These are phyloP conservation scores for Sambucus nigra DNA, from an alignment of 129 eudicot species.

Conservation along the genomic window DNA sequence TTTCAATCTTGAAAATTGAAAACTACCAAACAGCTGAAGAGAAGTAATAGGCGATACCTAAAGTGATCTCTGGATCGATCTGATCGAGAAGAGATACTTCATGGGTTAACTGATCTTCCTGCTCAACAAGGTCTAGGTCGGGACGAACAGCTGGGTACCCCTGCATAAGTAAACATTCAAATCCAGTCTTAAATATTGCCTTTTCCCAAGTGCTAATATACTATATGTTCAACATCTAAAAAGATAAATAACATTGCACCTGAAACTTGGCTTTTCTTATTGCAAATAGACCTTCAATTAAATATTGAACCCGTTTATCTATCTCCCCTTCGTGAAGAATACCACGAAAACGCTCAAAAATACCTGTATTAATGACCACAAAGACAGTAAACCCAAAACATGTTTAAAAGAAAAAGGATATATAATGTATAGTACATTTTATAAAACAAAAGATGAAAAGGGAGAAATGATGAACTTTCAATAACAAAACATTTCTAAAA, in stretches of 20 bases:
- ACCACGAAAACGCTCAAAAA: conserved; percentile 96
- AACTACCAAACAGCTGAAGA: conserved; percentile 2
- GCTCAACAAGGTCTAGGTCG: conserved; percentile 88
- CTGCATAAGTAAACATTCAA: conserved; percentile 26
- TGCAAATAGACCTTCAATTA: conserved; percentile 94
- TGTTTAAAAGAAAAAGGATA: no score
- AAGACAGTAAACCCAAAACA: conserved; percentile 4
- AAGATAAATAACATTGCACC: conserved; percentile 27
- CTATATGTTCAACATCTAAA: background rate
- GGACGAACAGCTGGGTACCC: conserved; percentile 92
- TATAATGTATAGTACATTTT: background rate
- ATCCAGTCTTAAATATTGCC: conserved; percentile 1
- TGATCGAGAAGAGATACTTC: conserved; percentile 76
- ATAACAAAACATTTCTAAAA: background rate
- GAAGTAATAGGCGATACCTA: conserved; percentile 30
- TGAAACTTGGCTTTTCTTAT: conserved; percentile 87
- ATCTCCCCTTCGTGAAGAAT: conserved; percentile 98
- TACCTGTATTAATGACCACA: conserved; percentile 34
- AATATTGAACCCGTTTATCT: conserved; percentile 85
- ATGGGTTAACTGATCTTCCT: conserved; percentile 85
- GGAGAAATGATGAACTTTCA: background rate
- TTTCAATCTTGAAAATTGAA: no score
- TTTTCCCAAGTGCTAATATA: background rate
- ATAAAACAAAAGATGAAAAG: background rate
- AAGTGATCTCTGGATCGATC: conserved; percentile 66